phyloP scores from a whole-genome alignment of 108 stramenopile genomes.

The Stephanodiscus minutulus region DNA sequence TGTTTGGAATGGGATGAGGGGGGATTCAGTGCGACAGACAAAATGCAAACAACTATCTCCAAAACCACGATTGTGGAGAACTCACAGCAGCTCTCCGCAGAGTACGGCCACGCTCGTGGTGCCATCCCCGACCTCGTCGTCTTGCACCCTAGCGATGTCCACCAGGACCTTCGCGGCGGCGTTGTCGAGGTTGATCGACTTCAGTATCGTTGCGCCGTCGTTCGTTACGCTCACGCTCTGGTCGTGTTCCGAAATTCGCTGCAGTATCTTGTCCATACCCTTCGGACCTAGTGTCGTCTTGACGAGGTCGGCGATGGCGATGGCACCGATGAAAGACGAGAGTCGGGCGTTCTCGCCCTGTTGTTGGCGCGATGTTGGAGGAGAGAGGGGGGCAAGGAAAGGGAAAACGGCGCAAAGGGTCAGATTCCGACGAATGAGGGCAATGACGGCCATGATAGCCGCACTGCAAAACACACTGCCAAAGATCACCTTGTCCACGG shows the following conservation, averaged over 20 bases:
- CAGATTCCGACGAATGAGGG: background rate
- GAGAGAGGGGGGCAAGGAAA: conserved; percentile 11
- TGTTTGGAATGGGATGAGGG: background rate
- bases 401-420: conserved; percentile 9
- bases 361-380: background rate
- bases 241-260: conserved; percentile 82
- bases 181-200: conserved; percentile 93
- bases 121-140: conserved; percentile 98
- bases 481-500: conserved; percentile 82
- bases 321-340: conserved; percentile 98
- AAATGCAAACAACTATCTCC: background rate
- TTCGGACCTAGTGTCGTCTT: conserved; percentile 99
- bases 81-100: conserved; percentile 92
- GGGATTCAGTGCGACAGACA: background rate
- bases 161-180: conserved; percentile 98
- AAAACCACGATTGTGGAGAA: conserved; percentile 4
- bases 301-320: conserved; percentile 98
- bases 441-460: background rate
- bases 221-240: conserved; percentile 87
- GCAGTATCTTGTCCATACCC: conserved; percentile 98
- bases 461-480: background rate
- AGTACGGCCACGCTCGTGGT: conserved; percentile 95
- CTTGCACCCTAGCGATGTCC: conserved; percentile 97
- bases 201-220: conserved; percentile 96
- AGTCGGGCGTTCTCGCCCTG: conserved; percentile 99